Conservation (phyloP, 1,284 basidiomycete species). For the Ganoderma sinense region DNA sequence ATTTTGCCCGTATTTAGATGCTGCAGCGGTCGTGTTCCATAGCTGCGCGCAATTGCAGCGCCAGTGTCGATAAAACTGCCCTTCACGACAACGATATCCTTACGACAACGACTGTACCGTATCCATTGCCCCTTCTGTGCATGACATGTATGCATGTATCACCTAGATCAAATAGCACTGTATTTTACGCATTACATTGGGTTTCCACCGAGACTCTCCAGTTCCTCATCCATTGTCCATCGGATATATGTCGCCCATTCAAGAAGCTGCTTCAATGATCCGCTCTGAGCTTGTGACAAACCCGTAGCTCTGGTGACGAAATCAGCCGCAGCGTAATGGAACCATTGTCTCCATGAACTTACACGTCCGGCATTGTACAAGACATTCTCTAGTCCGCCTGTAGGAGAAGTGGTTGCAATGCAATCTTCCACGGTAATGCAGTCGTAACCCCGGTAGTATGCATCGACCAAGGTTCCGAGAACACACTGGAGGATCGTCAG, state of each 20-base stretch:
- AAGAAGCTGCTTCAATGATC: conserved; percentile 25
- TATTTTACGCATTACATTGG: conserved; percentile 24
- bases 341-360: conserved; percentile 34
- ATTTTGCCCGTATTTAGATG: background rate
- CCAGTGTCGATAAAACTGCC: background rate
- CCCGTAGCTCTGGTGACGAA: conserved; percentile 57
- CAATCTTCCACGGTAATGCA: conserved; percentile 64
- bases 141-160: conserved; percentile 12
- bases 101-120: background rate
- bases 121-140: background rate
- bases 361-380: conserved; percentile 64
- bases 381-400: conserved; percentile 65
- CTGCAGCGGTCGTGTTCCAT: conserved; percentile 7
- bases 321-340: background rate
- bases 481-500: conserved; percentile 55
- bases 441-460: conserved; percentile 71
- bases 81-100: background rate
- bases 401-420: conserved; percentile 68
- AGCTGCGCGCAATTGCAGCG: conserved; percentile 15
- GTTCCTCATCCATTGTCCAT: background rate
- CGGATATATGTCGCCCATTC: conserved; percentile 1
- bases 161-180: conserved; percentile 18
- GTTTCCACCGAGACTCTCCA: background rate
- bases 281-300: conserved; percentile 60
- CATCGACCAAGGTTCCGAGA: conserved; percentile 68